A percentile compares a stretch with the other conserved stretches of the same genome.
Evolutionary conservation across 2,329 filamentous ascomycete species (phyloP).

Genomic region (Aureobasidium sp.): DNA sequence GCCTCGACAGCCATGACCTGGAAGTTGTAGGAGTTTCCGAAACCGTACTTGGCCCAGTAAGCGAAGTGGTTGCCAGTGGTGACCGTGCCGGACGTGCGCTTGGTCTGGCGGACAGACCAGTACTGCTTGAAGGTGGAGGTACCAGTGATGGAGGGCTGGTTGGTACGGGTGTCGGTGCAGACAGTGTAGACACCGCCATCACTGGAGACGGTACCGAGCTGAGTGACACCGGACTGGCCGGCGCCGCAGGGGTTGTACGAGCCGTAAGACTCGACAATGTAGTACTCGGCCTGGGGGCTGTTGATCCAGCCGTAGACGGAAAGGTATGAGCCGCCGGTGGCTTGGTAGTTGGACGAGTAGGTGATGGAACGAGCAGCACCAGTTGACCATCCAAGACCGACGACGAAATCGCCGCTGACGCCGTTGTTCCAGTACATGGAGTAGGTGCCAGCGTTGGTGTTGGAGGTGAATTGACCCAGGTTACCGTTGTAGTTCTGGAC

Average conservation of each 20-base stretch:
- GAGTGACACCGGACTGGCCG: conserved; percentile 23
- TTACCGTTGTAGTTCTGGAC: conserved; percentile 7
- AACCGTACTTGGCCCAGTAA: conserved; percentile 29
- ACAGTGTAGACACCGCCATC: conserved; percentile 44
- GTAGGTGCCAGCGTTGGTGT: conserved; percentile 26
- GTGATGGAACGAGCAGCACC: conserved; percentile 26
- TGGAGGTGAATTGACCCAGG: conserved; percentile 16
- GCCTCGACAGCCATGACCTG: conserved; percentile 30
- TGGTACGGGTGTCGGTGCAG: conserved; percentile 40
- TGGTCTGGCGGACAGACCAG: conserved; percentile 43
- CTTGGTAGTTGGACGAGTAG: conserved; percentile 39
- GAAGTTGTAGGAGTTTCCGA: conserved; percentile 35
- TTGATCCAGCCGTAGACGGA: conserved; percentile 38
- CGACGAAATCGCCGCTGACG: conserved; percentile 25
- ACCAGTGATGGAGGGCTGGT: conserved; percentile 45
- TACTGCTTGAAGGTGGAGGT: conserved; percentile 49
- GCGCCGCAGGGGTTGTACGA: conserved; percentile 37
- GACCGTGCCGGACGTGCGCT: conserved; percentile 34
- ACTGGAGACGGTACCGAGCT: conserved; percentile 37
- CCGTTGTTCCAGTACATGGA: conserved; percentile 25
- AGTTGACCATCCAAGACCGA: conserved; percentile 27
- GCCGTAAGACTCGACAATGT: conserved; percentile 27
- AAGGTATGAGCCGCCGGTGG: conserved; percentile 42
- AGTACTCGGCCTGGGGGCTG: conserved; percentile 1
- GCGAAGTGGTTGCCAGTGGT: conserved; percentile 32